phyloP scores from a whole-genome alignment of 108 stramenopile genomes.

The Skeletonema grethae region DNA sequence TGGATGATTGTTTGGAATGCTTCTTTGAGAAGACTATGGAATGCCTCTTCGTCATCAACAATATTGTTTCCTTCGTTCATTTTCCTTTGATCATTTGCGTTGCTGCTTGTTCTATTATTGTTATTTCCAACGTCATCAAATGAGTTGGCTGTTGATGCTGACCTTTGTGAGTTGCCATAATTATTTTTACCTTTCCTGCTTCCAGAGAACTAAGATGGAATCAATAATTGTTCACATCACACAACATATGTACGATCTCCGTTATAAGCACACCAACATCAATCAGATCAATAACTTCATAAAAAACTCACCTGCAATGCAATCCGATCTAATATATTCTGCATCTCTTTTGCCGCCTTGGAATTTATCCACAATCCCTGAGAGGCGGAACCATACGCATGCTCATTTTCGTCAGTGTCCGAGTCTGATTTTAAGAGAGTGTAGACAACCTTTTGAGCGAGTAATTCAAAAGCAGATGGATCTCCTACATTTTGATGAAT shows the following conservation, averaged over 20 bases:
- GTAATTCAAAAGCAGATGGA: neutral
- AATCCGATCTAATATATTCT: neutral
- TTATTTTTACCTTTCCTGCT: neutral
- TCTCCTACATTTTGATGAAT: neutral
- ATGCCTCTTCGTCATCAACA: neutral
- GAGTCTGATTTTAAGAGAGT: conserved; percentile 22
- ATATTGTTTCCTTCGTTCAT: neutral
- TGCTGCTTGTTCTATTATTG: neutral
- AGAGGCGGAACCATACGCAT: conserved; percentile 38
- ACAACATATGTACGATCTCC: neutral
- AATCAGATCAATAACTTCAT: neutral
- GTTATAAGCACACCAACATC: neutral
- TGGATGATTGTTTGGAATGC: conserved; percentile 7
- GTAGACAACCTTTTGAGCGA: conserved; percentile 13
- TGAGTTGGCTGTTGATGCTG: neutral
- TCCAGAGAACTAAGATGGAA: neutral
- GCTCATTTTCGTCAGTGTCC: conserved; percentile 28
- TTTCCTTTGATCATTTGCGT: neutral
- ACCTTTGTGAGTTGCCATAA: neutral
- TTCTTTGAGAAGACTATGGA: neutral
- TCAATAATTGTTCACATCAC: neutral
- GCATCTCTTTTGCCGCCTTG: conserved; percentile 24
- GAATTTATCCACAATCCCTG: conserved; percentile 38
- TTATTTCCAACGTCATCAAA: neutral
- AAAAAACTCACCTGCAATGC: neutral